A percentile compares a stretch with the other conserved stretches of the same genome.
Conservation (phyloP, 495 filamentous ascomycete genomes). For the Trichoderma virens region DNA sequence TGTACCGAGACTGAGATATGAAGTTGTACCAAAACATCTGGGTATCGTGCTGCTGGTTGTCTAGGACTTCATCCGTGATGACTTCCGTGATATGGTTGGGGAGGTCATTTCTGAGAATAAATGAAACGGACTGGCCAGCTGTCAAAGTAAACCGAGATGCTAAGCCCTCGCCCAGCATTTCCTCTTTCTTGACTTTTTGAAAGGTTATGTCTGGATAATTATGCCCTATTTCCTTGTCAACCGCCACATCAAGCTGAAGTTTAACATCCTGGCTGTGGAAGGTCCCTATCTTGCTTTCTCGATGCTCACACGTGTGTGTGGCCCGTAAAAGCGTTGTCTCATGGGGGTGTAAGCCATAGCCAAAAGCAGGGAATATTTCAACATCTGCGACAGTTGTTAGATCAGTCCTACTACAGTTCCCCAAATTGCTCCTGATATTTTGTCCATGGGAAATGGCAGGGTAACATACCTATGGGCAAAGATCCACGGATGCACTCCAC, state of each 20-base stretch:
- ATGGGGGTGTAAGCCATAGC: conserved; percentile 55
- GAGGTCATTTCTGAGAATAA: conserved; percentile 53
- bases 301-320: conserved; percentile 23
- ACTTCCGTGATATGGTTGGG: conserved; percentile 42
- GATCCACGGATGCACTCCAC: conserved; percentile 60
- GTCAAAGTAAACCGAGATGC: conserved; percentile 46
- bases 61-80: conserved; percentile 45
- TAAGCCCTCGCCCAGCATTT: conserved; percentile 52
- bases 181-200: conserved; percentile 39
- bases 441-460: not conserved
- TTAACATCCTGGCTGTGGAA: conserved; percentile 50
- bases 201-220: conserved; percentile 41
- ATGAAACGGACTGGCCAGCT: conserved; percentile 60
- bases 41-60: conserved; percentile 55
- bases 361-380: conserved; percentile 63
- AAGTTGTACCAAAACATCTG: conserved; percentile 62
- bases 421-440: too few species aligned
- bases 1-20: conserved; percentile 60
- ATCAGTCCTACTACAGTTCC: not conserved
- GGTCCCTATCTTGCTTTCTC: conserved; percentile 50
- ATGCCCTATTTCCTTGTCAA: conserved; percentile 49
- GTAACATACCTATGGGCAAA: conserved; percentile 40
- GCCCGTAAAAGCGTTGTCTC: conserved; percentile 40
- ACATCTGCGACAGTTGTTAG: conserved; percentile 32
- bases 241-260: conserved; percentile 57